Conservation (phyloP, 257 asterid genomes). For the Solanum rostratum region DNA sequence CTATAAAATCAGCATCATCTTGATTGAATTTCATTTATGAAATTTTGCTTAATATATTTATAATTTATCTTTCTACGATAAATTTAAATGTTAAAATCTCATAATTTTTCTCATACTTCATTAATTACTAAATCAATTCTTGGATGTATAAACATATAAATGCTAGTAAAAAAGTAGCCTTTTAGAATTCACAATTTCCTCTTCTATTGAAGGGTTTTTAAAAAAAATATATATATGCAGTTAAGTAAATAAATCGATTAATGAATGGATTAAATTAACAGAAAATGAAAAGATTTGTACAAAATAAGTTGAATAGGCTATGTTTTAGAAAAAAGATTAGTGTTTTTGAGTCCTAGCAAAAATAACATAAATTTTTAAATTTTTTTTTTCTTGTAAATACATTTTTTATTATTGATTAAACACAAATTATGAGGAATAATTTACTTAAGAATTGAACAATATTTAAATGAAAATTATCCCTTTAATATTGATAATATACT, state of each 20-base stretch:
- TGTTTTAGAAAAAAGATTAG: neutral
- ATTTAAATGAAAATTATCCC: too few species aligned
- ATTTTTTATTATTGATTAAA: neutral
- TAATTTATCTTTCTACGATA: neutral
- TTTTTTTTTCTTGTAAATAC: neutral
- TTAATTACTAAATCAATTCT: too few species aligned
- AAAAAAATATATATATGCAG: too few species aligned
- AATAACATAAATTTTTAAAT: too few species aligned
- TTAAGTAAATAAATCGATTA: neutral
- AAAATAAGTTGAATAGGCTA: neutral
- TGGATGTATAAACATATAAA: too few species aligned
- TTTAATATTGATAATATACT: neutral
- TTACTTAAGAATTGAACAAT: neutral
- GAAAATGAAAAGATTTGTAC: neutral
- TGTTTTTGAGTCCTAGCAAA: neutral
- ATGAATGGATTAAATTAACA: too few species aligned
- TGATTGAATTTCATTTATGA: neutral
- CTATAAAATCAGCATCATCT: too few species aligned
- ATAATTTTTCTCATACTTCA: neutral
- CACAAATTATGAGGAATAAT: neutral
- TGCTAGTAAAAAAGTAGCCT: neutral
- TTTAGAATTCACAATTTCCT: neutral
- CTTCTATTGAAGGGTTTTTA: neutral
- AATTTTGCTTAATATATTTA: neutral
- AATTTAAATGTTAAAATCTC: too few species aligned